phyloP scores from a whole-genome alignment of 176 grass and related monocot genomes.

The Aegilops bicornis region DNA sequence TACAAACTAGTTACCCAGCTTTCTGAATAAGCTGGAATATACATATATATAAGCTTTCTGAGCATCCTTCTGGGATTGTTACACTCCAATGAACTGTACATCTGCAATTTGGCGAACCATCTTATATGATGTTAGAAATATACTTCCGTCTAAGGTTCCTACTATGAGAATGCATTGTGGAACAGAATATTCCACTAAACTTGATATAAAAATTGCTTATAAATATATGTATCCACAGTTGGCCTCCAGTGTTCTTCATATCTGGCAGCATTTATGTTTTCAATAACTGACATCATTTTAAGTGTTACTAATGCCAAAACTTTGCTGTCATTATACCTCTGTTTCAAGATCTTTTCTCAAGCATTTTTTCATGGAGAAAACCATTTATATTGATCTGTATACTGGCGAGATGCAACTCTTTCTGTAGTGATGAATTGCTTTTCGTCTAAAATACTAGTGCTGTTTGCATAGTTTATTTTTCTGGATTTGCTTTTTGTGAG shows the following conservation, averaged over 20 bases:
- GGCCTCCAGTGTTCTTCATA: constrained; percentile 11
- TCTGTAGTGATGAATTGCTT: constrained; percentile 10
- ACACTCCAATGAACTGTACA: constrained; percentile 8
- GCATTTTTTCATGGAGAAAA: constrained; percentile 7
- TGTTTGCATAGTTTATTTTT: neutral
- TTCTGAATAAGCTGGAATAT: constrained; percentile 17
- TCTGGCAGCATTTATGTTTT: constrained; percentile 18
- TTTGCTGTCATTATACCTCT: constrained; percentile 12
- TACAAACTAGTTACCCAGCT: neutral
- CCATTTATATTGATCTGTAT: neutral
- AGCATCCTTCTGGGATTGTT: constrained; percentile 3
- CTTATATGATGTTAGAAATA: constrained; percentile 10
- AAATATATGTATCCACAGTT: constrained; percentile 20
- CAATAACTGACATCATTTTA: neutral
- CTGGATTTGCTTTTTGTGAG: neutral
- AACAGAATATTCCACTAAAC: constrained; percentile 28
- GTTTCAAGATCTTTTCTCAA: constrained; percentile 4
- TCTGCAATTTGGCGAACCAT: neutral
- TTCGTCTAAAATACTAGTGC: constrained; percentile 1
- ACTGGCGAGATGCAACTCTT: neutral
- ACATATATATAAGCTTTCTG: no score
- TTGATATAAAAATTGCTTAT: constrained; percentile 19
- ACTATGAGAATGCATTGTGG: neutral
- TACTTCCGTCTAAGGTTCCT: neutral
- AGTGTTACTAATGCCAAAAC: constrained; percentile 6